These are phyloP conservation scores for Hymenoscyphus salicellus DNA, from an alignment of 2,329 filamentous ascomycete species.

Conservation along the genomic window DNA sequence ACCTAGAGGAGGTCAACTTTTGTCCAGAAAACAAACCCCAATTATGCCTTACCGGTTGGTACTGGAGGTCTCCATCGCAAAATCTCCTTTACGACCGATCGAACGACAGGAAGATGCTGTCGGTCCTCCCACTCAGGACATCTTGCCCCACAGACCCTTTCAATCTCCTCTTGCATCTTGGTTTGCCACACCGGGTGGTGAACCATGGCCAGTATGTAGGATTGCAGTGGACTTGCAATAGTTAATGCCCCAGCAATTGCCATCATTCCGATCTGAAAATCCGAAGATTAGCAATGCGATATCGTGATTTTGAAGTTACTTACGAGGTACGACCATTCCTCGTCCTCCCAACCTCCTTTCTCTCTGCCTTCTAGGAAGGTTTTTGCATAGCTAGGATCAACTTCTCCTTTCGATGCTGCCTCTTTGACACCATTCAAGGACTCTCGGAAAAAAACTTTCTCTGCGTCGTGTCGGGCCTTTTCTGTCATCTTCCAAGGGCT, in stretches of 20 bases:
- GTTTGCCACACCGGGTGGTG: slow-evolving; percentile 43
- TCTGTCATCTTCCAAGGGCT: slow-evolving; percentile 47
- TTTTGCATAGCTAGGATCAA: slow-evolving; percentile 42
- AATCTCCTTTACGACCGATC: slow-evolving; percentile 43
- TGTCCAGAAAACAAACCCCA: slow-evolving; percentile 20
- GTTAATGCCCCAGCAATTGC: slow-evolving; percentile 46
- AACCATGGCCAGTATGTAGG: slow-evolving; percentile 41
- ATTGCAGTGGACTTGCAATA: slow-evolving; percentile 37
- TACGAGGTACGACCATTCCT: slow-evolving; percentile 42
- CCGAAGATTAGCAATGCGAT: not conserved
- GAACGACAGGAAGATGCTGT: slow-evolving; percentile 41
- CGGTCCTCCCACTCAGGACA: slow-evolving; percentile 40
- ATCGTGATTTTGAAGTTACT: not conserved
- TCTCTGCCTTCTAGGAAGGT: slow-evolving; percentile 44
- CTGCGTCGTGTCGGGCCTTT: slow-evolving; percentile 40
- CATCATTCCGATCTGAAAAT: slow-evolving; percentile 43
- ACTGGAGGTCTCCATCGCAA: slow-evolving; percentile 48
- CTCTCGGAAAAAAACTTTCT: slow-evolving; percentile 40
- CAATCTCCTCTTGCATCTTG: slow-evolving; percentile 43
- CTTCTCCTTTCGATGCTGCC: slow-evolving; percentile 34
- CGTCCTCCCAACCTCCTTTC: slow-evolving; percentile 33
- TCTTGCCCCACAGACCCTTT: slow-evolving; percentile 41
- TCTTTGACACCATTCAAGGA: slow-evolving; percentile 41
- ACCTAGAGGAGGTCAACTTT: slow-evolving; percentile 34
- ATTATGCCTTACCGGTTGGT: slow-evolving; percentile 44